These are phyloP conservation scores for Forsythia viridissima DNA, from an alignment of 257 asterid genomes.

Conservation along the genomic window DNA sequence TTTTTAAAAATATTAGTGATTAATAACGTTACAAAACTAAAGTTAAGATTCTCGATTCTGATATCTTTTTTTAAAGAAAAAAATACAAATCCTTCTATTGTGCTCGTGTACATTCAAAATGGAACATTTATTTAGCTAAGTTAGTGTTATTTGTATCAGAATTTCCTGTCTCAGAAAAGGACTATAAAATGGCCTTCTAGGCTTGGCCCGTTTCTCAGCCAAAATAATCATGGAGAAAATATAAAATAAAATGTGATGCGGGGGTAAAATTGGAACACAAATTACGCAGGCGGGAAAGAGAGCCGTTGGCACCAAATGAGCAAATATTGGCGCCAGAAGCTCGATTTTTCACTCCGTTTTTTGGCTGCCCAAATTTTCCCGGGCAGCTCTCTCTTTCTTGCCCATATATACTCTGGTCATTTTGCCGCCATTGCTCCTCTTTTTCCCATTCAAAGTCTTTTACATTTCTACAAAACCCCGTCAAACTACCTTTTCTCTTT, in stretches of 20 bases:
- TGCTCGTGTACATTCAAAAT: too few relatives aligned
- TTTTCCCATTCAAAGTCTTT: slow-evolving; percentile 24
- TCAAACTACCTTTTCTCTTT: slow-evolving; percentile 17
- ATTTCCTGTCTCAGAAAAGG: not conserved
- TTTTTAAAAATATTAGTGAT: too few relatives aligned
- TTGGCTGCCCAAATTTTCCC: slow-evolving; percentile 46
- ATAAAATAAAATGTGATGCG: not conserved
- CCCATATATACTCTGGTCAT: slow-evolving; percentile 26
- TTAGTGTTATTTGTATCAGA: not conserved
- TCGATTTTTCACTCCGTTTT: not conserved
- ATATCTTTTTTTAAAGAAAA: too few relatives aligned
- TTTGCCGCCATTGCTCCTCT: slow-evolving; percentile 68
- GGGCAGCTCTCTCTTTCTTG: slow-evolving; percentile 46
- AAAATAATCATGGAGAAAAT: not conserved
- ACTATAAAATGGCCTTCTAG: not conserved
- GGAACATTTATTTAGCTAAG: not conserved
- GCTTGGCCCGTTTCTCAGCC: not conserved
- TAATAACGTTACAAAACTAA: too few relatives aligned
- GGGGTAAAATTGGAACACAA: slow-evolving; percentile 12
- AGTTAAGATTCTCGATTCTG: too few relatives aligned
- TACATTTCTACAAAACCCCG: not conserved
- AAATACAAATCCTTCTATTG: too few relatives aligned
- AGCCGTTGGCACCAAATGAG: slow-evolving; percentile 51
- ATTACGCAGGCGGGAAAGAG: slow-evolving; percentile 42
- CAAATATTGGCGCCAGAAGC: slow-evolving; percentile 59